These are phyloP conservation scores for Ogataea trehaloabstinens DNA, from an alignment of 805 yeast genomes.

Conservation along the genomic window DNA sequence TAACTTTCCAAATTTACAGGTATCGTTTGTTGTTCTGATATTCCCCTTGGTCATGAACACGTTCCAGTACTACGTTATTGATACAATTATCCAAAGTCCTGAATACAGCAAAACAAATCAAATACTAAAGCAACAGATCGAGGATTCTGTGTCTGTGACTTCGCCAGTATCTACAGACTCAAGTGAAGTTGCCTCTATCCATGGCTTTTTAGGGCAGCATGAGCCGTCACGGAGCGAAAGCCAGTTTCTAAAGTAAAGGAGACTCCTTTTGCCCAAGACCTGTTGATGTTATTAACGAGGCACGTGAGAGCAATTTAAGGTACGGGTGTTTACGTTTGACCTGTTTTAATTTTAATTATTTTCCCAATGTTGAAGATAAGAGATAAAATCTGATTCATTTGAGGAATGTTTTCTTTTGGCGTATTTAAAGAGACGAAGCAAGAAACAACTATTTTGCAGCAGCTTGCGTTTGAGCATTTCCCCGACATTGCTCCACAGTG, in stretches of 20 bases:
- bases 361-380: no score
- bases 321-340: no score
- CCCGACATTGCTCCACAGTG: no score
- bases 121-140: constrained; percentile 3
- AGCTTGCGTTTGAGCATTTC: no score
- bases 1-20: constrained; percentile 76
- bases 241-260: constrained; percentile 1
- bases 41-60: constrained; percentile 74
- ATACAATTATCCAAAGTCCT: constrained; percentile 67
- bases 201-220: constrained; percentile 4
- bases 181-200: background rate
- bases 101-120: constrained; percentile 30
- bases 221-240: constrained; percentile 1
- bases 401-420: no score
- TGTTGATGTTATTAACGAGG: no score
- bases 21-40: constrained; percentile 81
- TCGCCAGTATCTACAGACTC: background rate
- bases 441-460: no score
- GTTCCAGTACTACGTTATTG: constrained; percentile 70
- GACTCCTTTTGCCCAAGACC: no score
- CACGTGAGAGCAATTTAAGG: no score
- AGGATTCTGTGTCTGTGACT: background rate
- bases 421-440: no score
- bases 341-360: no score
- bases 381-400: no score